Conservation (phyloP, 2,329 filamentous ascomycete species). For the Fusarium mexicanum region DNA sequence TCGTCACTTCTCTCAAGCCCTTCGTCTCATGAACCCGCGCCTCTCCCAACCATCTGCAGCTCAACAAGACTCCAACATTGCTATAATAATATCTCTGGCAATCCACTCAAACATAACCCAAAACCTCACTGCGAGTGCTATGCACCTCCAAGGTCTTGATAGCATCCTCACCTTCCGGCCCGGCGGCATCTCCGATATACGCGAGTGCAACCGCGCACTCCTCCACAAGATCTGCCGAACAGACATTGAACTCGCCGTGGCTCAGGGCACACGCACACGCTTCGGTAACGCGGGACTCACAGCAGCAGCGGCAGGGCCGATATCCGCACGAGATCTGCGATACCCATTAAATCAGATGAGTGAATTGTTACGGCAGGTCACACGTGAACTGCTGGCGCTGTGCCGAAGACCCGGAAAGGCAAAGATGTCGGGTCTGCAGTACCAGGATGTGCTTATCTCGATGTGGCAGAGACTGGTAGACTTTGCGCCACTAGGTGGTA, state of each 20-base stretch:
- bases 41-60: conserved; percentile 9
- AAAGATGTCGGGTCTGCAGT: conserved; percentile 12
- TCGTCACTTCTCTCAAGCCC: conserved; percentile 31
- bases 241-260: conserved; percentile 15
- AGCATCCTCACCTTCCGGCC: background rate
- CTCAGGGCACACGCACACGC: conserved; percentile 4
- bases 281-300: conserved; percentile 17
- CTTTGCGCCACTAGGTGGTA: conserved; percentile 11
- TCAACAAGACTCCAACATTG: conserved; percentile 25
- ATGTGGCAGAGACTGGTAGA: conserved; percentile 23
- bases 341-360: background rate
- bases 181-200: conserved; percentile 1
- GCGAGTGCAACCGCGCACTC: conserved; percentile 13
- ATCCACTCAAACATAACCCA: conserved; percentile 30
- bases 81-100: conserved; percentile 29
- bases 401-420: conserved; percentile 7
- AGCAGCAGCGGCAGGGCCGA: conserved; percentile 2
- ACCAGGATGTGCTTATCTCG: conserved; percentile 28
- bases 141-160: conserved; percentile 30
- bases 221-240: conserved; percentile 34
- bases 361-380: background rate
- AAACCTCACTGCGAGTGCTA: background rate
- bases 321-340: background rate
- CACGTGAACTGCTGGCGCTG: conserved; percentile 11
- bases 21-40: conserved; percentile 24